Percentiles rank a stretch among this genome's conserved stretches.
Evolutionary conservation across 495 filamentous ascomycete genomes (phyloP).

Genomic region (Alectoria sarmentosa): DNA sequence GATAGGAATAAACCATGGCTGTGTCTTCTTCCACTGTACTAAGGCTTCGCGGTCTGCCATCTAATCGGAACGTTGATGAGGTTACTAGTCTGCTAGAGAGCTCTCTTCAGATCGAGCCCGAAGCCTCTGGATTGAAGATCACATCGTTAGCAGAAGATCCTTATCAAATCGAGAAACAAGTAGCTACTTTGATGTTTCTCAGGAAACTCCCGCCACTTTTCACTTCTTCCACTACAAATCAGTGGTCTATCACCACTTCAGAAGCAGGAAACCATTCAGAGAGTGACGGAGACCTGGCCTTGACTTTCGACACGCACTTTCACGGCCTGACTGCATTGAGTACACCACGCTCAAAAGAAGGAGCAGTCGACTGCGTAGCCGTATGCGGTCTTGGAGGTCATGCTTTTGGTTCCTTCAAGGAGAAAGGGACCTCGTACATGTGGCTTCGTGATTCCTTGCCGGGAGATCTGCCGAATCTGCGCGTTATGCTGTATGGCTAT

Average conservation of each 20-base stretch:
- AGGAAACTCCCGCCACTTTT: not conserved
- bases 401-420: constrained; percentile 2
- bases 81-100: not conserved
- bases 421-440: not conserved
- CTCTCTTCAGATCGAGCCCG: not conserved
- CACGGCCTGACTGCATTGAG: not conserved
- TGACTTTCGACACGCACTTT: constrained; percentile 1
- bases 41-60: not conserved
- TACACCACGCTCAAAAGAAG: not conserved
- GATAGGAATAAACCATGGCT: not conserved
- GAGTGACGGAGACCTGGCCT: not conserved
- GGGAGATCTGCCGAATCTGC: not conserved
- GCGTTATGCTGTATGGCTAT: not conserved
- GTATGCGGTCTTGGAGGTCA: not conserved
- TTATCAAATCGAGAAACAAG: not conserved
- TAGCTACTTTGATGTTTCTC: not conserved
- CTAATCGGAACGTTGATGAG: not conserved
- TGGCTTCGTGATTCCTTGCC: not conserved
- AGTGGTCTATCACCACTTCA: not conserved
- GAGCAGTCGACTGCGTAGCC: not conserved
- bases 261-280: not conserved
- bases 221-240: not conserved
- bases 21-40: not conserved
- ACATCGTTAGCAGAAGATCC: not conserved
- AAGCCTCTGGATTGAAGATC: not conserved